Base-by-base conservation (phyloP, 2,329 filamentous ascomycete genomes). In the Alternaria viburni region DNA sequence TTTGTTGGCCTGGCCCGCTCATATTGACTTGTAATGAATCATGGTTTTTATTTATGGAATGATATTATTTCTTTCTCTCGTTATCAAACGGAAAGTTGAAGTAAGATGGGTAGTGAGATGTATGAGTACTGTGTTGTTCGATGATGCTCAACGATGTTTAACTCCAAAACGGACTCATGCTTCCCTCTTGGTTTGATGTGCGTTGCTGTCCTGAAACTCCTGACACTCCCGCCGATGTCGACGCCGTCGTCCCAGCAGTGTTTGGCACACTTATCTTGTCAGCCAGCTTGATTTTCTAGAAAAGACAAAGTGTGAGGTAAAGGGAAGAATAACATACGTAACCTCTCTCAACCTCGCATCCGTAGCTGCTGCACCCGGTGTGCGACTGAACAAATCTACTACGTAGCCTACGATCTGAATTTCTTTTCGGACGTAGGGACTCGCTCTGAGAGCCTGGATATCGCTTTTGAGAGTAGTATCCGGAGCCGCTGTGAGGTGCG, bases 81-180 rank as follows among this genome's bases (percentile, higher is more conserved):
- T 32, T 32, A 32, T n/a, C n/a, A n/a, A n/a, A n/a, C n/a, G n/a
- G n/a, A n/a, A n/a, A n/a, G n/a, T n/a, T n/a, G n/a, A n/a, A n/a
- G n/a, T n/a, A n/a, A n/a, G n/a, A n/a, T n/a, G 13, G 30, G 30
- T 15, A 1, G 13, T 36, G 30, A 9, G 30, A 36, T 36, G 3
- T 36, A 15, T 36, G 13, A 36, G 30, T 36, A 15, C 1, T 8
- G 1, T 36, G 2, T 36, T 4, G 1, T 36, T 32, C 30, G 12
- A 32, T 6, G 28, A 30, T 13, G 28, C 3, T 2, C 13, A 5
- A 32, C 30, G 13, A 15, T 0, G 9, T 15, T 64, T 49, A 70
- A 49, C 66, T 65, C 67, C 69, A 74, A 54, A 73, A 74, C 8
- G 72, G 73, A 30, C 61, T 64, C 64, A 75, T 73, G 30, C 66